phyloP scores from a whole-genome alignment of 148 eudicot species.

The Persicaria maculosa region DNA sequence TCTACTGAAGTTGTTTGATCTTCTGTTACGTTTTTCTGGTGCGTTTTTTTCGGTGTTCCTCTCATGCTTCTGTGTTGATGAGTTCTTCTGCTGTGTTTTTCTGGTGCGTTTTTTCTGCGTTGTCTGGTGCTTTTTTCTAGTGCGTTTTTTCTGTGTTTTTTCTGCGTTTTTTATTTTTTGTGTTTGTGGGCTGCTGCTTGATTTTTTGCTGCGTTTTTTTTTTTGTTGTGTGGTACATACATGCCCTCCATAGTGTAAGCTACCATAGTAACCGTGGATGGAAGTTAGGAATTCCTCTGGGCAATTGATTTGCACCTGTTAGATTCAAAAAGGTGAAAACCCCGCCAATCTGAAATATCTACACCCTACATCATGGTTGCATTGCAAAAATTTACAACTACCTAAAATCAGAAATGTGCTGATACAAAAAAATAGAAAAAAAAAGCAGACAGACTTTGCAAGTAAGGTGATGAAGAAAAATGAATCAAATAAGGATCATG shows the following conservation, averaged over 20 bases:
- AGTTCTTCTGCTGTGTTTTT: too few species aligned
- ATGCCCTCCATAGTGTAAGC: constrained; percentile 40
- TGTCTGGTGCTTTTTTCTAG: too few species aligned
- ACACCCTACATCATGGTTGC: not conserved
- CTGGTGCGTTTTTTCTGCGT: too few species aligned
- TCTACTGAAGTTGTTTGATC: too few species aligned
- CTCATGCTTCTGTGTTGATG: too few species aligned
- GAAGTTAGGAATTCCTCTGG: constrained; percentile 66
- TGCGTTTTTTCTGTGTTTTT: too few species aligned
- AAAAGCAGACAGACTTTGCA: not conserved
- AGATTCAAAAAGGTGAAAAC: not conserved
- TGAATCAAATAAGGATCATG: not conserved
- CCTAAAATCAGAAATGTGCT: not conserved
- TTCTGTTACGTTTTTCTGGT: too few species aligned
- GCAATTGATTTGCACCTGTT: constrained; percentile 56
- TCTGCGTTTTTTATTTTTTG: too few species aligned
- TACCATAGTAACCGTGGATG: constrained; percentile 52
- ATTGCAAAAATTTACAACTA: not conserved
- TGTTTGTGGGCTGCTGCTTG: too few species aligned
- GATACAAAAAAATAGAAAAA: not conserved
- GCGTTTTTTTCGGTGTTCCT: too few species aligned
- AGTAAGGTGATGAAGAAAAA: not conserved
- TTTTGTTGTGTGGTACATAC: constrained; percentile 32
- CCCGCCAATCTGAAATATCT: not conserved
- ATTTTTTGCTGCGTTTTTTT: too few species aligned